phyloP scores from a whole-genome alignment of 441 rosid genomes.

The Erodium texanum region DNA sequence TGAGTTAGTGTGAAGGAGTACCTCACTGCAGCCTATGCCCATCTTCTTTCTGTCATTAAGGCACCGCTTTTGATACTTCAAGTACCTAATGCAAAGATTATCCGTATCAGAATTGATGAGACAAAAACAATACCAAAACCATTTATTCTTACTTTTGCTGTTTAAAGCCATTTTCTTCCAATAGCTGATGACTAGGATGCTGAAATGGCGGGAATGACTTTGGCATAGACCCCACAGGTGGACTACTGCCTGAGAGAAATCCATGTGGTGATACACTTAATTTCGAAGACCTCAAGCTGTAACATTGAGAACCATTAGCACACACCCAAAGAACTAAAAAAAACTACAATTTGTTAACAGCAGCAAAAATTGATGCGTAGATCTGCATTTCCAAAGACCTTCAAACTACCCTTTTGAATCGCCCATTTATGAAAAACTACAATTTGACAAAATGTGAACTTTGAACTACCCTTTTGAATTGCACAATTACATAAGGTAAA shows the following conservation, averaged over 20 bases:
- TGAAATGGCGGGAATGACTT: conserved; percentile 86
- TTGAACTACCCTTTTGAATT: too few species aligned
- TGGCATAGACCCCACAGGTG: conserved; percentile 93
- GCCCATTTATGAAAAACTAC: too few species aligned
- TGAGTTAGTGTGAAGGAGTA: conserved; percentile 11
- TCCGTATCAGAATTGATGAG: conserved; percentile 16
- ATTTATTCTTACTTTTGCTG: conserved; percentile 79
- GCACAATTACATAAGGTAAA: too few species aligned
- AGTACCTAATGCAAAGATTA: conserved; percentile 51
- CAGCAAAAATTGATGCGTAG: too few species aligned
- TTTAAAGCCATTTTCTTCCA: conserved; percentile 94
- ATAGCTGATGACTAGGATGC: conserved; percentile 90
- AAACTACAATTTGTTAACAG: neutral
- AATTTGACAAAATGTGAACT: too few species aligned
- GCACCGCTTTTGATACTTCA: conserved; percentile 84
- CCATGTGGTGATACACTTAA: conserved; percentile 78
- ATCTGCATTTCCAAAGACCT: too few species aligned
- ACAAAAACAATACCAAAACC: neutral
- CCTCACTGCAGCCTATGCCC: conserved; percentile 96
- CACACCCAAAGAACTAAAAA: neutral
- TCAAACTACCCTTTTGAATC: too few species aligned
- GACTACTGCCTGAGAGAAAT: conserved; percentile 65
- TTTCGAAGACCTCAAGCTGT: conserved; percentile 69
- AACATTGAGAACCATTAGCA: conserved; percentile 16
- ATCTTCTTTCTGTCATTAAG: conserved; percentile 81